Percentiles rank a stretch among this genome's conserved stretches.
These are phyloP conservation scores for Isabelozyma rhagii DNA, from an alignment of 805 yeast species.

Conservation along the genomic window DNA sequence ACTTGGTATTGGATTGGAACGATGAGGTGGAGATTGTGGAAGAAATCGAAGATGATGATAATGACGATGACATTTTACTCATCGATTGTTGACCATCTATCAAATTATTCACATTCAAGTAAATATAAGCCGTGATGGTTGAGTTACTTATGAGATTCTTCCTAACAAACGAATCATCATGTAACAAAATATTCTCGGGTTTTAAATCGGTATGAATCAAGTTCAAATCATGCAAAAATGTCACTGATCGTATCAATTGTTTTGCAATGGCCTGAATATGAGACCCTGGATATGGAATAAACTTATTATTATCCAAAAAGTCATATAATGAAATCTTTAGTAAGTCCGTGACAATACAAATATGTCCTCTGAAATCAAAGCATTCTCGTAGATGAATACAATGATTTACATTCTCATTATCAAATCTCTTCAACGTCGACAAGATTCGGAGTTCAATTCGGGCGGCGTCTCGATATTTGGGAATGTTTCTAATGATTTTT, in stretches of 20 bases:
- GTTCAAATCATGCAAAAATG: constrained; percentile 84
- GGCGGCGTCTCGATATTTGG: constrained; percentile 93
- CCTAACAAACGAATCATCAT: constrained; percentile 46
- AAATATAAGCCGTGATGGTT: constrained; percentile 29
- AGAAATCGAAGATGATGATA: neutral
- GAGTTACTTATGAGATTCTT: constrained; percentile 34
- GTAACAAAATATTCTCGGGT: constrained; percentile 87
- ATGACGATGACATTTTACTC: constrained; percentile 8
- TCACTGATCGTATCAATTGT: constrained; percentile 81
- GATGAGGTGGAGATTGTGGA: neutral
- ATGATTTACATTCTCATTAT: constrained; percentile 61
- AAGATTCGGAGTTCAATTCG: constrained; percentile 86
- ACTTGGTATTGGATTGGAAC: constrained; percentile 2
- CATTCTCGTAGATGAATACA: constrained; percentile 88
- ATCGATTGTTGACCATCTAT: constrained; percentile 4
- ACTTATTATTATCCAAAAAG: constrained; percentile 78
- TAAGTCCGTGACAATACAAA: constrained; percentile 88
- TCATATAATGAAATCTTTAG: constrained; percentile 85
- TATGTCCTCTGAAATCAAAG: constrained; percentile 90
- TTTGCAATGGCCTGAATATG: constrained; percentile 87
- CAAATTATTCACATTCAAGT: constrained; percentile 16
- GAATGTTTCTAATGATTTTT: constrained; percentile 87
- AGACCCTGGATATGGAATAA: constrained; percentile 88
- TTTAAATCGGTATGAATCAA: constrained; percentile 94
- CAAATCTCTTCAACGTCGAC: constrained; percentile 68